Conservation (phyloP, 129 eudicot genomes). For the Chrysanthemum lavandulifolium region DNA sequence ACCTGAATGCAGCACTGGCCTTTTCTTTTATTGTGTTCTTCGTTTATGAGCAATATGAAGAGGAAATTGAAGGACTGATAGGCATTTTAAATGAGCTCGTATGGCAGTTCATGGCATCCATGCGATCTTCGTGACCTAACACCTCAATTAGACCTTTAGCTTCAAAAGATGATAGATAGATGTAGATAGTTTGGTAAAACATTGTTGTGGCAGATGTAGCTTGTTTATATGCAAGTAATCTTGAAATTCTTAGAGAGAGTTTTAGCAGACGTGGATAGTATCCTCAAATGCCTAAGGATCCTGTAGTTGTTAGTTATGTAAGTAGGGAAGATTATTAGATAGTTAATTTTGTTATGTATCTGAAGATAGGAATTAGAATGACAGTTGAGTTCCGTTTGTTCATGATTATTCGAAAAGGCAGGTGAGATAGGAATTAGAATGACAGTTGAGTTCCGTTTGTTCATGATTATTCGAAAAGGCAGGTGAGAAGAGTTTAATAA, state of each 20-base stretch:
- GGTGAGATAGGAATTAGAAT: no score
- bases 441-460: no score
- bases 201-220: constrained; percentile 12
- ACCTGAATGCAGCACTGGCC: constrained; percentile 57
- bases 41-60: constrained; percentile 85
- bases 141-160: constrained; percentile 14
- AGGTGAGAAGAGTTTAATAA: no score
- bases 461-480: no score
- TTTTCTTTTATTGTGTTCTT: constrained; percentile 60
- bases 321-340: constrained; percentile 5
- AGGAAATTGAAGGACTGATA: constrained; percentile 54
- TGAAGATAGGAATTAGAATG: no score
- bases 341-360: neutral
- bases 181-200: constrained; percentile 12
- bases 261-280: constrained; percentile 5
- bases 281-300: constrained; percentile 11
- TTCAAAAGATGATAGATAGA: constrained; percentile 26
- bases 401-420: no score
- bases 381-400: no score
- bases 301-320: neutral
- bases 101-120: constrained; percentile 4
- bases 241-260: neutral
- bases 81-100: constrained; percentile 25
- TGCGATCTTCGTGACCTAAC: constrained; percentile 11
- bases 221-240: constrained; percentile 3